Evolutionary conservation across 768 basidiomycete species (phyloP).

Genomic region (Hypholoma sublateritium): DNA sequence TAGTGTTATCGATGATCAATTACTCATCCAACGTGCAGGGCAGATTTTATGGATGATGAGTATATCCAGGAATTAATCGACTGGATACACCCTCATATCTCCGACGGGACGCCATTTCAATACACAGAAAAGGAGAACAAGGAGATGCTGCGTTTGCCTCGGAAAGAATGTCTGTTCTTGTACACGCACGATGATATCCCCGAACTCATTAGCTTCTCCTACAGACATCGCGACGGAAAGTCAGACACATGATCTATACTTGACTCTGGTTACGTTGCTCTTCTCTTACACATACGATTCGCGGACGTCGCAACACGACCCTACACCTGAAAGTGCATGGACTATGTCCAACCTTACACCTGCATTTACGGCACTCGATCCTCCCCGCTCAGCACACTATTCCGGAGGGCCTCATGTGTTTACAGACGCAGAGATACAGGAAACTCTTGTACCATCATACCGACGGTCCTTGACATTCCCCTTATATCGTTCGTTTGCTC

Average conservation of each 20-base stretch:
- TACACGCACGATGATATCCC: neutral
- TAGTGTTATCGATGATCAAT: neutral
- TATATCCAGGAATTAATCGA: slow-evolving; percentile 68
- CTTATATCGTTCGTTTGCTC: slow-evolving; percentile 72
- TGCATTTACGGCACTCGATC: slow-evolving; percentile 82
- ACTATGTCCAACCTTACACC: slow-evolving; percentile 73
- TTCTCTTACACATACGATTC: slow-evolving; percentile 84
- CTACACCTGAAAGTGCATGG: slow-evolving; percentile 90
- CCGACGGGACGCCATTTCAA: slow-evolving; percentile 33
- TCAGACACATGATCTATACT: slow-evolving; percentile 64
- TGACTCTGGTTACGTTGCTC: slow-evolving; percentile 68
- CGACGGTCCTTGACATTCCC: slow-evolving; percentile 77
- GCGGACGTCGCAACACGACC: slow-evolving; percentile 74
- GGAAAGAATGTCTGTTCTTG: slow-evolving; percentile 49
- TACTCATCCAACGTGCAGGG: slow-evolving; percentile 43
- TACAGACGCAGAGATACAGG: slow-evolving; percentile 44
- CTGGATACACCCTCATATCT: slow-evolving; percentile 62
- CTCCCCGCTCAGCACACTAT: slow-evolving; percentile 46
- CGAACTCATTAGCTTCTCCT: slow-evolving; percentile 6
- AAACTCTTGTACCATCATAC: slow-evolving; percentile 62
- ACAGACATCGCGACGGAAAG: slow-evolving; percentile 59
- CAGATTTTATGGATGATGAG: slow-evolving; percentile 77
- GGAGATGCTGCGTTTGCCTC: slow-evolving; percentile 57
- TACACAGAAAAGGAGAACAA: slow-evolving; percentile 76
- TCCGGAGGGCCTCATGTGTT: slow-evolving; percentile 27